Base-by-base conservation (phyloP, 179 eudicot genomes). In the Gypsophila paniculata region DNA sequence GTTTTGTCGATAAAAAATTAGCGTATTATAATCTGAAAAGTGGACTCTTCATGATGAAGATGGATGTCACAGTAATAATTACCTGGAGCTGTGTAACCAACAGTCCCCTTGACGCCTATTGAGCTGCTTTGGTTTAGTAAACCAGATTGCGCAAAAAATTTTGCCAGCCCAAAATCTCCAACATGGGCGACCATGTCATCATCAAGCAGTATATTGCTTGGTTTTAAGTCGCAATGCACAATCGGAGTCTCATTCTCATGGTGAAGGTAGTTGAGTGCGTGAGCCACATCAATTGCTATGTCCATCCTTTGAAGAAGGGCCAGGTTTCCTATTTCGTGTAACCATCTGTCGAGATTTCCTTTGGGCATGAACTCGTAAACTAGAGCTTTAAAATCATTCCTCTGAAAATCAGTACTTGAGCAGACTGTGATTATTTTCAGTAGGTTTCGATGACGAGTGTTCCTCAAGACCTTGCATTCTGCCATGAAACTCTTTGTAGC, bases 1-100 rank as follows among this genome's bases (percentile, higher is more conserved):
- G 42, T 36, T 2, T 36, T 36, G 42, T 7, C 42, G 42, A 36
- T 36, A 7, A 36, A 36, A 36, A 36, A 36, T 7, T 36, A 36
- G 12, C 49, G 8, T 11, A 9, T 44, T 44, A 44, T 44, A 44
- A 44, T 44, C 11, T 44, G 1, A 44, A 44, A 44, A 44, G 1
- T 44, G 1, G 12, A 44, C 6, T 21, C 0, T 14, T 26, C 23
- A 12, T 36, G 69, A 65, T 32, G 34, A 60, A 15, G 53, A 13
- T 36, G 49, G 19, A 2, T 36, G 42, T 7, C 42, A 22, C 0
- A 65, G 21, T 29, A 22, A 5, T 21, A 1, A 34, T 65, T 23
- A 66, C 70, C 70, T 66, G 70, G 69, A 66, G 70, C 55, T 46
- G 70, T 38, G 8, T 66, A 66, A 34, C 70, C 70, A 25, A 66